A percentile compares a stretch with the other conserved stretches of the same genome.
Conservation (phyloP, 139 green algal genomes). For the Chlorella sp. region DNA sequence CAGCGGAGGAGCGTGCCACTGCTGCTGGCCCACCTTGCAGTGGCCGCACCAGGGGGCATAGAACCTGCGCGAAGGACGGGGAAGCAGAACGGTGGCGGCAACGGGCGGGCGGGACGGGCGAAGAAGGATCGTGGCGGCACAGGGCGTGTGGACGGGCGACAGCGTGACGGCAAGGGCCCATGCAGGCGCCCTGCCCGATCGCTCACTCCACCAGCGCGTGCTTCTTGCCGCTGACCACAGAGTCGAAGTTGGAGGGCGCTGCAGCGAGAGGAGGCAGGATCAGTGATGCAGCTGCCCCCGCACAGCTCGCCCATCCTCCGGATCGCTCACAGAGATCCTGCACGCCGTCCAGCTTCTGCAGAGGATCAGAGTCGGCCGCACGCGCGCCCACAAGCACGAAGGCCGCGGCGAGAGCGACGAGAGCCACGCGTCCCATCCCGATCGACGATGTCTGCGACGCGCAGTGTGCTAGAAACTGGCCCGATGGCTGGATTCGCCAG, state of each 20-base stretch:
- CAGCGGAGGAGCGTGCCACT: neutral
- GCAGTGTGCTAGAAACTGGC: too few relatives aligned
- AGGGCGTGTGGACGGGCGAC: neutral
- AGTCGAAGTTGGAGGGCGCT: conserved; percentile 73
- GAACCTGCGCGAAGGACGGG: conserved; percentile 50
- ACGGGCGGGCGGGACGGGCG: too few relatives aligned
- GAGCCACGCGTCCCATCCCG: too few relatives aligned
- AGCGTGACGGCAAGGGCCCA: neutral
- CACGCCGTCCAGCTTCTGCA: too few relatives aligned
- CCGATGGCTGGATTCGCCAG: too few relatives aligned
- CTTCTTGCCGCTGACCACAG: conserved; percentile 62
- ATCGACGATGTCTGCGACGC: too few relatives aligned
- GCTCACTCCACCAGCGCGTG: conserved; percentile 61
- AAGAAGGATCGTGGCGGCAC: neutral
- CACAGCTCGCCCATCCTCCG: too few relatives aligned
- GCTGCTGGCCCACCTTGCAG: neutral
- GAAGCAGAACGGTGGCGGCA: neutral
- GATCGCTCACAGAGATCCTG: too few relatives aligned
- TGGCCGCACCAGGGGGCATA: conserved; percentile 66
- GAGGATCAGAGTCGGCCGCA: too few relatives aligned
- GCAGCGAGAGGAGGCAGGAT: neutral
- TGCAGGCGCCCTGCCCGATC: neutral
- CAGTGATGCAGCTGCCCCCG: neutral
- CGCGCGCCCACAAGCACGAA: too few relatives aligned
- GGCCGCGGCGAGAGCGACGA: too few relatives aligned